Base-by-base conservation (phyloP, 306 rosid species). In the Ochetophila trinervis region DNA sequence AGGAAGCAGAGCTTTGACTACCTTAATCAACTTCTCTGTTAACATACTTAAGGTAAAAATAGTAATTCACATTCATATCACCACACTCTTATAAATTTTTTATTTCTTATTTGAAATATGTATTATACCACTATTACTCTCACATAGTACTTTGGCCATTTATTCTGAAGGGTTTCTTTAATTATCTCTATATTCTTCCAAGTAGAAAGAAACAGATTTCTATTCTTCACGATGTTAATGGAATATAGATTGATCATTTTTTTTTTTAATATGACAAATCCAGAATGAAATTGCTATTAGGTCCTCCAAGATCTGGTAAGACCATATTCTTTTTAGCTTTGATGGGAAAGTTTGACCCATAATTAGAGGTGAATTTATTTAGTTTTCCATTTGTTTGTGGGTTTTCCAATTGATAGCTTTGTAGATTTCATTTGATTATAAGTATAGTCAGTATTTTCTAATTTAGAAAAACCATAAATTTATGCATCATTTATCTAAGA, bases 1-100 rank as follows among this genome's bases (percentile, higher is more conserved):
- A 2, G 95, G 90, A 76, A 67, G 85, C 73, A 85, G 95, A 70
- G 90, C 85, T 24, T 71, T 79, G 62, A 88, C 95, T 13, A 82
- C 95, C 49, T 80, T 78, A 59, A 34, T 87, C 27, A 85, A 87
- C 79, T 87, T 71, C 73, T 65, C 72, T 63, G 65, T 85, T 53
- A 78, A 82, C 66, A 64, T 85, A 62, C 30, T 83, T 3, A 86
- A 87, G 95, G 95, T 87, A 81, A 40, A 32, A 16, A 47, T 16
- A 5, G 19, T 32, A 14, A 23, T 14, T 18, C 10, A 2, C 13
- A 11, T 16, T 19, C 5, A 13, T 6, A 44, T 5, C 7, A 5
- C 6, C 16, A 19, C 5, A 8, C 5, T 9, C 20, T 53, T 22
- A n/a, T 16, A 74, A 59, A 42, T 23, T 74, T 13, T 63, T 40